phyloP scores from a whole-genome alignment of 2,329 filamentous ascomycete species.

The Ophiostoma triangulosporum region DNA sequence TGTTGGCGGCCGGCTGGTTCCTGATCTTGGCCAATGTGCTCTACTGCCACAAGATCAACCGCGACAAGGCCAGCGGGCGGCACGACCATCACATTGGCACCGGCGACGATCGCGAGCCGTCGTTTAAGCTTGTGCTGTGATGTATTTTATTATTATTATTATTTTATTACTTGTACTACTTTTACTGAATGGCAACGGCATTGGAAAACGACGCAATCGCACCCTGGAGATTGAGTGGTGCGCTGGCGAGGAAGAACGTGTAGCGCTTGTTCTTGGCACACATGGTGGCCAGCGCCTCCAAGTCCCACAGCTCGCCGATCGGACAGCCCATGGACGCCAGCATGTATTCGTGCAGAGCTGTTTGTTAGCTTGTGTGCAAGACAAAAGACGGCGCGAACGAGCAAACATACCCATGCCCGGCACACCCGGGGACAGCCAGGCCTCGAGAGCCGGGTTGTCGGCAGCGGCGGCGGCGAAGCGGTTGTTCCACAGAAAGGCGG shows the following conservation, averaged over 20 bases:
- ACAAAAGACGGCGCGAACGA: neutral
- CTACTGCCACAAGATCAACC: constrained; percentile 50
- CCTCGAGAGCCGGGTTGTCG: constrained; percentile 40
- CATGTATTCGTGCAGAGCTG: constrained; percentile 1
- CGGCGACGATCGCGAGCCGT: constrained; percentile 50
- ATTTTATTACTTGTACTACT: neutral
- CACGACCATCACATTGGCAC: constrained; percentile 42
- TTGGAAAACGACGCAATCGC: constrained; percentile 4
- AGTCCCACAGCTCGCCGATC: constrained; percentile 3
- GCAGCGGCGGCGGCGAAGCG: constrained; percentile 40
- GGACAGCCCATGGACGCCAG: constrained; percentile 1
- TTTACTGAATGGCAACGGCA: constrained; percentile 2
- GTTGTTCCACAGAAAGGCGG: constrained; percentile 43
- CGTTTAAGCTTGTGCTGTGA: constrained; percentile 46
- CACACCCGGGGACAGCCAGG: constrained; percentile 19
- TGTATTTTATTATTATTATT: neutral
- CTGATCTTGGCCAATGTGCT: constrained; percentile 48
- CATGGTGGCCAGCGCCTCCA: neutral
- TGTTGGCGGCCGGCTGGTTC: constrained; percentile 50
- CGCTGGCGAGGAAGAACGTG: constrained; percentile 4
- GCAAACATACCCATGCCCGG: neutral
- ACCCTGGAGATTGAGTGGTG: neutral
- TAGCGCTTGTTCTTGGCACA: constrained; percentile 1
- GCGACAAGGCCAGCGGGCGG: constrained; percentile 45
- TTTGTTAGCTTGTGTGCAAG: neutral